A percentile compares a stretch with the other conserved stretches of the same genome.
These are phyloP conservation scores for Oleoguttula mirabilis DNA, from an alignment of 495 filamentous ascomycete species.

Conservation along the genomic window DNA sequence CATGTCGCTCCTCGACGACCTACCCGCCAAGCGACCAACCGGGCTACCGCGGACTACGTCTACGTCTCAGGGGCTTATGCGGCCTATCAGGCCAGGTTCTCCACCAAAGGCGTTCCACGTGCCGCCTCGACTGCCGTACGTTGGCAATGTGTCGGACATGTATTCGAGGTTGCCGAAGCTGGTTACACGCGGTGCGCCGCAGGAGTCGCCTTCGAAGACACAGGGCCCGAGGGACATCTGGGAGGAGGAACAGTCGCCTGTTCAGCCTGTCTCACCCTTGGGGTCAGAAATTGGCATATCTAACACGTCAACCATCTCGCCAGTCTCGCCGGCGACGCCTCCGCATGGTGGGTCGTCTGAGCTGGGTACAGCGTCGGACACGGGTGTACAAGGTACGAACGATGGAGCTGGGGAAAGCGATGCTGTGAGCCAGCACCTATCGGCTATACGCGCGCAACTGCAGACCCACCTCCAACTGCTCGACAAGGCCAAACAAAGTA, in stretches of 20 bases:
- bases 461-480: conserved; percentile 11
- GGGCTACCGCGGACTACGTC: neutral
- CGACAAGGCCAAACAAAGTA: neutral
- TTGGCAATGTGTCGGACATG: neutral
- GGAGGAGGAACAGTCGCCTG: neutral
- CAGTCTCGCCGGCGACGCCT: conserved; percentile 4
- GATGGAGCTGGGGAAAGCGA: neutral
- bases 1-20: conserved; percentile 9
- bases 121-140: conserved; percentile 5
- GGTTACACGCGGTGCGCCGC: neutral
- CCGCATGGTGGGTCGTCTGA: neutral
- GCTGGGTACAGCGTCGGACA: neutral
- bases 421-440: conserved; percentile 1
- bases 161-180: conserved; percentile 7
- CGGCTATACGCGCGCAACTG: conserved; percentile 9
- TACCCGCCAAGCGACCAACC: neutral
- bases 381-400: neutral
- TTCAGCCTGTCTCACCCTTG: neutral
- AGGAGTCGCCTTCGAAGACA: neutral
- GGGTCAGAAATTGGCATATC: neutral
- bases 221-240: neutral
- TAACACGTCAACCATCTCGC: conserved; percentile 6
- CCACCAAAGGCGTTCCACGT: conserved; percentile 7
- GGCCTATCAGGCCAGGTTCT: conserved; percentile 6
- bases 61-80: conserved; percentile 5